Conservation (phyloP, 83 land plant species). For the Larix sibirica region DNA sequence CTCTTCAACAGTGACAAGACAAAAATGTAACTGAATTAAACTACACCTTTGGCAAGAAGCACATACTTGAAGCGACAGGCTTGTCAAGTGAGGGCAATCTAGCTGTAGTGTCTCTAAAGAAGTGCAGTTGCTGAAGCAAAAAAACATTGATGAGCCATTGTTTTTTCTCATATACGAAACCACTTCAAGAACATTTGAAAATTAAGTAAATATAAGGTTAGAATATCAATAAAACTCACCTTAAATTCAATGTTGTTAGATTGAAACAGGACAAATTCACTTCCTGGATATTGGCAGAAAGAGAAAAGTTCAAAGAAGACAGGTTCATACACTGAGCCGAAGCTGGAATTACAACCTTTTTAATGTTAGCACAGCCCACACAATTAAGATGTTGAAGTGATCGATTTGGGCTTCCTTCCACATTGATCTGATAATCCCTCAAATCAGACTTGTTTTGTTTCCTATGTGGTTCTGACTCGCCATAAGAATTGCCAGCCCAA, state of each 20-base stretch:
- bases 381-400: conserved; percentile 41
- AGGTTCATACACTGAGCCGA: conserved; percentile 33
- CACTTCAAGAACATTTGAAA: background rate
- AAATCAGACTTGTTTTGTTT: conserved; percentile 4
- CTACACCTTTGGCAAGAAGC: background rate
- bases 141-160: background rate
- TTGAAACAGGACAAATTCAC: conserved; percentile 36
- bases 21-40: background rate
- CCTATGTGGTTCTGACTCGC: conserved; percentile 10
- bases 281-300: conserved; percentile 47
- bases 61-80: conserved; percentile 44
- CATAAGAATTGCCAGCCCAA: conserved; percentile 2
- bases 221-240: conserved; percentile 20
- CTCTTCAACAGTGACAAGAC: background rate
- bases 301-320: conserved; percentile 41
- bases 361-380: conserved; percentile 53
- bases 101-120: conserved; percentile 35
- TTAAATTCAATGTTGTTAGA: conserved; percentile 36
- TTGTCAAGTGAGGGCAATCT: conserved; percentile 45
- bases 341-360: conserved; percentile 30
- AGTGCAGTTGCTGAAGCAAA: conserved; percentile 35
- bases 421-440: background rate
- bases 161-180: background rate
- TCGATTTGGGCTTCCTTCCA: background rate
- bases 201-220: background rate